Evolutionary conservation across 192 early-diverging fungal genomes (phyloP), one percentile per base, ranked within the genome.

Genomic region (Cetraspora pellucida): DNA sequence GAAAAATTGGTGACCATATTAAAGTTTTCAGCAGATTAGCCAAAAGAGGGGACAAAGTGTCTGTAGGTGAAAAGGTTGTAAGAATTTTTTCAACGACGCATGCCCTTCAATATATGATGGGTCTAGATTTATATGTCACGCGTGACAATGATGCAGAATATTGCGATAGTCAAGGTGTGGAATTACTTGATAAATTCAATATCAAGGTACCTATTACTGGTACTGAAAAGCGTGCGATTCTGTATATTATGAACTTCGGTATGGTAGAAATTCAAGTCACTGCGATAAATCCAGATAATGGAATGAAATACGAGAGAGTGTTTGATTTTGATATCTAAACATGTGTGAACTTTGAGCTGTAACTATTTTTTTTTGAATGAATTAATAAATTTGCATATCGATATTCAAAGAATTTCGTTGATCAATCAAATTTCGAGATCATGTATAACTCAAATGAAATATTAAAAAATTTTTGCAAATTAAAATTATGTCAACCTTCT

Each of bases 261-360:
- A 37, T n/a, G 21, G 19, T 68, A 16, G 68, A 71, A 71, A n/a
- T 71, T 54, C 16, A 25, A 19, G 68, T 46, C 11, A 3, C 44
- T 28, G 68, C 68, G 28, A 27, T 16, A 3, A 14, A 71, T 71
- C 19, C 49, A 1, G 16, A 31, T 50, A 52, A 21, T n/a, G 46
- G 68, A 30, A 14, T 11, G n/a, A 54, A 9, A 30, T 46, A 71
- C 2, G 25, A 71, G 19, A 71, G 46, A 7, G 49, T 46, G 6
- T 71, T 54, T 54, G 9, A 71, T 30, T 31, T 54, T 0, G 68
- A 71, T 27, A 52, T 71, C 0, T 71, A 71, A 52, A 65, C 31
- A 37, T 37, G 31, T 37, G 31, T 37, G 1, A 37, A 37, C 1
- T 37, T 37, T 37, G 31, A n/a, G n/a, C n/a, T 37, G 31, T 3